phyloP scores from a whole-genome alignment of 2,329 filamentous ascomycete genomes.

The Coleophoma crateriformis region DNA sequence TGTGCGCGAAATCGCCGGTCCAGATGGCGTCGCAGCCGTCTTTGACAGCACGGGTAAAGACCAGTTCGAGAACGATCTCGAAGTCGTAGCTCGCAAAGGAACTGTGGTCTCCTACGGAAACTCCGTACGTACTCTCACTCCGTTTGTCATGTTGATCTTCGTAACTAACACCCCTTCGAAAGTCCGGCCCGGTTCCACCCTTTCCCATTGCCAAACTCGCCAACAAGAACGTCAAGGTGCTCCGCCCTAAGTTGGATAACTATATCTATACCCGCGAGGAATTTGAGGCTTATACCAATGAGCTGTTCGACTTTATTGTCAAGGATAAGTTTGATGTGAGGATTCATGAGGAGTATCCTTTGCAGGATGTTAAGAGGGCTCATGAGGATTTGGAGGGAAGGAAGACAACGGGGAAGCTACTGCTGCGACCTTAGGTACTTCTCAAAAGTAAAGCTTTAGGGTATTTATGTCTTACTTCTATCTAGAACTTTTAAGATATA shows the following conservation, averaged over 20 bases:
- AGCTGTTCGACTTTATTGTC: constrained; percentile 68
- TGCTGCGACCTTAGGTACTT: constrained; percentile 55
- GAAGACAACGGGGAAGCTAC: constrained; percentile 77
- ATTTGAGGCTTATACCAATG: constrained; percentile 61
- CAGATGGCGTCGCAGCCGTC: constrained; percentile 68
- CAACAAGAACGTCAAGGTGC: constrained; percentile 71
- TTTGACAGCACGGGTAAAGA: constrained; percentile 83
- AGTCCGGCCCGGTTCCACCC: constrained; percentile 70
- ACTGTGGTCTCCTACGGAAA: constrained; percentile 77
- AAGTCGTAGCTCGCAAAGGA: constrained; percentile 72
- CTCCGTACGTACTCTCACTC: constrained; percentile 44
- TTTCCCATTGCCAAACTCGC: constrained; percentile 50
- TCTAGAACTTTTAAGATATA: no score
- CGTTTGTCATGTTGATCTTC: no score
- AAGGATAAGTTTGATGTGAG: constrained; percentile 65
- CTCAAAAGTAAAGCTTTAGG: neutral
- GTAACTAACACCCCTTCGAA: no score
- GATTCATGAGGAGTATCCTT: constrained; percentile 72
- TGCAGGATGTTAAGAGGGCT: constrained; percentile 66
- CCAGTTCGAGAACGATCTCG: constrained; percentile 75
- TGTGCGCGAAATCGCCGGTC: constrained; percentile 65
- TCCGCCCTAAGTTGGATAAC: constrained; percentile 67
- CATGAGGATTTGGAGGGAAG: constrained; percentile 76
- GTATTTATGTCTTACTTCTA: no score
- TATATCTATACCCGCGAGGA: constrained; percentile 69